A percentile compares a stretch with the other conserved stretches of the same genome.
Evolutionary conservation across 2,329 filamentous ascomycete genomes (phyloP).

Genomic region (Alternaria sp.): DNA sequence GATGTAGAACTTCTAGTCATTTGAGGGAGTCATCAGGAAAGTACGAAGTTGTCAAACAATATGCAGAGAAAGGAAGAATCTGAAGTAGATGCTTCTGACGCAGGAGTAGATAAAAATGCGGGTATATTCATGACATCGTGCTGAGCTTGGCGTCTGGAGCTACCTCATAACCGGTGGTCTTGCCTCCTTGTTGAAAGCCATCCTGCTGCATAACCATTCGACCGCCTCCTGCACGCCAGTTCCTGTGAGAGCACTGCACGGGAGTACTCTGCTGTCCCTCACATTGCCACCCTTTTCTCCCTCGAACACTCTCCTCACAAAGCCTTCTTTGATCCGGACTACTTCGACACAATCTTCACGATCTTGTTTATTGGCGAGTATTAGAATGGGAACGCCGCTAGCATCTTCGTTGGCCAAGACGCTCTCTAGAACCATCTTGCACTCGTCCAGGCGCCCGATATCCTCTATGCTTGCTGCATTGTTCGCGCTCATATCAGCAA

Average conservation of each 20-base stretch:
- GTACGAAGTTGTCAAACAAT: too few species aligned
- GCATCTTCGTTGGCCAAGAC: conserved; percentile 88
- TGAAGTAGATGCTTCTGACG: background rate
- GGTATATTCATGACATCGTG: conserved; percentile 14
- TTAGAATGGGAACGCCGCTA: conserved; percentile 88
- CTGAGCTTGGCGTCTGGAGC: background rate
- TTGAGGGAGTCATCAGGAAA: too few species aligned
- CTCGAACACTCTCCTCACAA: conserved; percentile 95
- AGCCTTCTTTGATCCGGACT: conserved; percentile 93
- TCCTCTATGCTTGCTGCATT: conserved; percentile 42
- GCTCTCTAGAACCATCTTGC: conserved; percentile 85
- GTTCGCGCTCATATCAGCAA: conserved; percentile 60
- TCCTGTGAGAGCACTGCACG: conserved; percentile 87
- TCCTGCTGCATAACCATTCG: conserved; percentile 92
- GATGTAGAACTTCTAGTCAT: too few species aligned
- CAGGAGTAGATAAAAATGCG: background rate
- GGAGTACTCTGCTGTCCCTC: conserved; percentile 88
- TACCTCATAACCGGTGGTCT: conserved; percentile 92
- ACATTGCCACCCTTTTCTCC: conserved; percentile 87
- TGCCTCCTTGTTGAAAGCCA: conserved; percentile 96
- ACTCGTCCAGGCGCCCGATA: conserved; percentile 79
- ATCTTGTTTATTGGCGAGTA: conserved; percentile 98
- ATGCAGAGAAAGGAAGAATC: too few species aligned
- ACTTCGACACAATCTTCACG: conserved; percentile 97
- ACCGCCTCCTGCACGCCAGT: conserved; percentile 90